phyloP scores from a whole-genome alignment of 163 green algal genomes.

The Volvox carteri region DNA sequence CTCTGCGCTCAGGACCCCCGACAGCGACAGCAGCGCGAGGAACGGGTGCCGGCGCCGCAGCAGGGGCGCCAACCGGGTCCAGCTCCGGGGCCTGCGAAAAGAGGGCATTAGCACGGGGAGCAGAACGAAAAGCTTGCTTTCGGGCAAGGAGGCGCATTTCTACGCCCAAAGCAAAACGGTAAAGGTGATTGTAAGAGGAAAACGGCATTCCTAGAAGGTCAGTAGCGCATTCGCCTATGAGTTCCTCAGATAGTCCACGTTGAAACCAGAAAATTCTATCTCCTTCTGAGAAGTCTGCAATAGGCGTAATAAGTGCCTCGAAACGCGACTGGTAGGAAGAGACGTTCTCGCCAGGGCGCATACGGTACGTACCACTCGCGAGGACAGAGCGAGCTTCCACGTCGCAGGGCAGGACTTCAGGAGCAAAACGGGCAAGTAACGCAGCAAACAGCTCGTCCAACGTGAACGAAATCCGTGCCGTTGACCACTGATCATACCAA shows the following conservation, averaged over 20 bases:
- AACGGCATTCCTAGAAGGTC: not conserved
- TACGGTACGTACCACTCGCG: not conserved
- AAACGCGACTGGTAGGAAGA: not conserved
- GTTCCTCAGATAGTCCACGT: not conserved
- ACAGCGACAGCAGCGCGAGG: no score
- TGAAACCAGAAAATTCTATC: constrained; percentile 12
- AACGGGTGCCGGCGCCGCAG: not conserved
- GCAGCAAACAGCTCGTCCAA: not conserved
- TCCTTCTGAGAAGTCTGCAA: not conserved
- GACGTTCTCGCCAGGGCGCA: not conserved
- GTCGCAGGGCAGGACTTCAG: not conserved
- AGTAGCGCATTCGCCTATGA: not conserved
- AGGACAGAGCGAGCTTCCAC: not conserved
- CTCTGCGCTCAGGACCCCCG: no score
- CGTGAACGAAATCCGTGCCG: not conserved
- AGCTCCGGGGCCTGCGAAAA: not conserved
- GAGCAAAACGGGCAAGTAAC: not conserved
- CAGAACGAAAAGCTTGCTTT: not conserved
- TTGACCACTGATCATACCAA: not conserved
- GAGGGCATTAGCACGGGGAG: no score
- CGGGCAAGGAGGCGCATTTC: not conserved
- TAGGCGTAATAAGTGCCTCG: not conserved
- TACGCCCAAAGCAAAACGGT: not conserved
- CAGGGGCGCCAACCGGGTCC: not conserved
- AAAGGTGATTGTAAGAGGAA: not conserved